phyloP scores from a whole-genome alignment of 192 early-diverging fungal species.

The Helicostylum pulchrum region DNA sequence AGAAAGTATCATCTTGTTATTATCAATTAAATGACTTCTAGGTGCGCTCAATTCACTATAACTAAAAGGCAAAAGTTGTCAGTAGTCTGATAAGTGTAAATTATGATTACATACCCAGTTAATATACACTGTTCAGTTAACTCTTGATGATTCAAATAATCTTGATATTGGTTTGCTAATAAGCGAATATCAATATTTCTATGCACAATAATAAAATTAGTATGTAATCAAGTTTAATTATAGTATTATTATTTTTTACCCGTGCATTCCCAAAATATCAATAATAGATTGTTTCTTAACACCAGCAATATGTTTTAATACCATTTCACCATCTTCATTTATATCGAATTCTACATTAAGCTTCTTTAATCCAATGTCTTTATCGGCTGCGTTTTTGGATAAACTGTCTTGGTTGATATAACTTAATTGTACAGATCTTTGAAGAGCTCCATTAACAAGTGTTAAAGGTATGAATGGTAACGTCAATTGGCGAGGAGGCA shows the following conservation, averaged over 20 bases:
- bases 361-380: background rate
- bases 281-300: slow-evolving; percentile 3
- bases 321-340: slow-evolving; percentile 1
- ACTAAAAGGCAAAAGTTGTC: background rate
- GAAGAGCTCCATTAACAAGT: background rate
- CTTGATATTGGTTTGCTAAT: background rate
- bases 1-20: slow-evolving; percentile 4
- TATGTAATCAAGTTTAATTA: background rate
- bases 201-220: background rate
- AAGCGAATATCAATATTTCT: slow-evolving; percentile 12
- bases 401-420: slow-evolving; percentile 12
- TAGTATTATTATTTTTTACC: background rate
- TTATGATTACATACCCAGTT: background rate
- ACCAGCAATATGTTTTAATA: background rate
- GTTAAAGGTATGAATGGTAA: slow-evolving; percentile 8
- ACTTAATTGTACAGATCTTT: slow-evolving; percentile 1
- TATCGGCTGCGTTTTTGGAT: background rate
- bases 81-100: background rate
- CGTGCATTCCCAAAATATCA: slow-evolving; percentile 2
- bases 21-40: background rate
- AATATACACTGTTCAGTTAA: slow-evolving; percentile 4
- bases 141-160: slow-evolving; percentile 7
- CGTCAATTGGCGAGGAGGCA: slow-evolving; percentile 11
- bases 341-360: slow-evolving; percentile 6
- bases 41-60: slow-evolving; percentile 12